Percentiles rank a stretch among this genome's conserved stretches.
These are phyloP conservation scores for Climacium dendroides DNA, from an alignment of 225 moss, liverwort and hornwort genomes.

Conservation along the genomic window DNA sequence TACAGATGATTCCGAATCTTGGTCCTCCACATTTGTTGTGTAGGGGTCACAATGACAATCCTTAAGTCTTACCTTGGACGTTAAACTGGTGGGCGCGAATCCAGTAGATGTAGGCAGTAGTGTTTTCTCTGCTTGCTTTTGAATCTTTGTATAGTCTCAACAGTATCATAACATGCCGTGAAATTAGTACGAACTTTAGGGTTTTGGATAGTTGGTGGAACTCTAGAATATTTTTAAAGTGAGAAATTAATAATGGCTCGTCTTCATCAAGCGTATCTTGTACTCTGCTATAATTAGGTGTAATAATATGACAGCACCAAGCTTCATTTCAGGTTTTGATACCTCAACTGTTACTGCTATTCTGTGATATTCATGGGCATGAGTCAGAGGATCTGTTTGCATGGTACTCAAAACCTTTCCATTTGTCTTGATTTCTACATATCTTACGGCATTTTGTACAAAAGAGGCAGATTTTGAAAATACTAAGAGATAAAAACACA, in stretches of 20 bases:
- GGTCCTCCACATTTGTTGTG: background rate
- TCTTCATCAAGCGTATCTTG: background rate
- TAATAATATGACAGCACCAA: background rate
- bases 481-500: background rate
- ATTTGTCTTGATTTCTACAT: background rate
- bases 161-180: background rate
- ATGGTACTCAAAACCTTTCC: background rate
- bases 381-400: background rate
- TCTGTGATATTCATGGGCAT: background rate
- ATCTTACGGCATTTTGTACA: background rate
- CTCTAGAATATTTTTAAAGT: slow-evolving; percentile 1
- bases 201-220: background rate
- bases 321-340: background rate
- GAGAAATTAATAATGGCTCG: slow-evolving; percentile 14
- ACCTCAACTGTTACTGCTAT: background rate
- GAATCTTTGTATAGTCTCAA: slow-evolving; percentile 22
- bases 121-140: background rate
- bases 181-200: background rate
- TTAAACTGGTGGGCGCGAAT: background rate
- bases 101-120: background rate
- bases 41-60: background rate
- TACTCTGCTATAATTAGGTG: background rate
- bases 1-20: background rate
- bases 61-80: background rate
- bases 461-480: background rate